A percentile compares a stretch with the other conserved stretches of the same genome.
phyloP scores from a whole-genome alignment of 352 stramenopile species.

The Pythium utonaiense region DNA sequence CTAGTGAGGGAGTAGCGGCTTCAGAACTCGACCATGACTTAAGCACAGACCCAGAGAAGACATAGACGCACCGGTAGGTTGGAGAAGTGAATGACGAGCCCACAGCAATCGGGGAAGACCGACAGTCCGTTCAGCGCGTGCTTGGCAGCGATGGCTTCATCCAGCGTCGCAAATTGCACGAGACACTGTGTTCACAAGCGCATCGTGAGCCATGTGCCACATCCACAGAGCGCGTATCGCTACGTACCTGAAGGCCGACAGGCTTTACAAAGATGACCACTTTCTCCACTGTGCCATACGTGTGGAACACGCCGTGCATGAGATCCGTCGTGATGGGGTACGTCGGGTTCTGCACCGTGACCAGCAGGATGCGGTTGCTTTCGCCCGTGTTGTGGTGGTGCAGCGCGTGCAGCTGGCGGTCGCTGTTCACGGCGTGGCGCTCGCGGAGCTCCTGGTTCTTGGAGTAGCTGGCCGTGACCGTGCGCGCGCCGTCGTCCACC shows the following conservation, averaged over 20 bases:
- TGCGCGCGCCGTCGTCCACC: conserved; percentile 13
- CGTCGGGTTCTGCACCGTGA: conserved; percentile 65
- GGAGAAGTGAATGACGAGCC: conserved; percentile 58
- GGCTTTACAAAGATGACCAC: conserved; percentile 62
- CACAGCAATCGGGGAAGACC: conserved; percentile 60
- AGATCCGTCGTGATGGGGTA: conserved; percentile 58
- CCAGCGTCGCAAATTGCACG: conserved; percentile 43
- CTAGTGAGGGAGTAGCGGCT: conserved; percentile 6
- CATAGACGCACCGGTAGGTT: conserved; percentile 37
- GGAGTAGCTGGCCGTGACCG: conserved; percentile 40
- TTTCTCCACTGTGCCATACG: conserved; percentile 53
- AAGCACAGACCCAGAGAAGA: background rate
- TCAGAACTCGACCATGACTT: background rate
- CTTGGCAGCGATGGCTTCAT: conserved; percentile 42
- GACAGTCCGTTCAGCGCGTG: conserved; percentile 45
- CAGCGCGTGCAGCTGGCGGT: conserved; percentile 7
- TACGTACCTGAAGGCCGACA: conserved; percentile 38
- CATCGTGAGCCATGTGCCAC: background rate
- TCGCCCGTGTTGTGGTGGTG: conserved; percentile 10
- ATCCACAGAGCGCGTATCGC: background rate
- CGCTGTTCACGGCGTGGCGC: conserved; percentile 14
- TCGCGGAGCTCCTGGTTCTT: conserved; percentile 64
- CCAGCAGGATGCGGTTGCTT: conserved; percentile 55
- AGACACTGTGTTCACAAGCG: conserved; percentile 31
- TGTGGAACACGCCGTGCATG: conserved; percentile 42